Evolutionary conservation across 2,329 filamentous ascomycete species (phyloP), one percentile per base, ranked within the genome.

Genomic region (Sclerotinia minor): DNA sequence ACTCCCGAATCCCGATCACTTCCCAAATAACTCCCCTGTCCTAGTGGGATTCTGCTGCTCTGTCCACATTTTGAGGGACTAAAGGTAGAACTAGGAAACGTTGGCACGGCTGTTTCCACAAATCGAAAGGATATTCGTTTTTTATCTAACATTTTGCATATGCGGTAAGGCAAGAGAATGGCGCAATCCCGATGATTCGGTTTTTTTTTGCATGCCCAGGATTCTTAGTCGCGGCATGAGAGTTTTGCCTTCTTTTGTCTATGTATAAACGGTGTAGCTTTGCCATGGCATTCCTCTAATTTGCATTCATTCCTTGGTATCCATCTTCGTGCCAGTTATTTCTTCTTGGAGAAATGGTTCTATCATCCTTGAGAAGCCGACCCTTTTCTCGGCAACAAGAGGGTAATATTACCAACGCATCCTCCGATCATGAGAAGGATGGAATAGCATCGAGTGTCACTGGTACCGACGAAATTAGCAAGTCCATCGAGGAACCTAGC

Each of bases 351-450:
- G 45, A 50, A 50, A 61, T 61, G 59, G 8, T n/a, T 24, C n/a
- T 61, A 38, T 61, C 59, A 50, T 50, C 59, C 11, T 35, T 61
- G 59, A 61, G 45, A 38, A 61, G 59, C n/a, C 59, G 59, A 35
- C 45, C 50, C 29, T 61, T 61, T 38, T 49, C 59, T 50, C 59
- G 45, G 45, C 45, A 38, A n/a, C 59, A 26, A 29, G 45, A 50
- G 29, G 29, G 45, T 5, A 49, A 7, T 9, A 19, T 15, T 35
- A 21, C 21, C 32, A 45, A 45, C 59, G 8, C 29, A 26, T 7
- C 21, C 9, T 29, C n/a, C 59, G 45, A 61, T 50, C 45, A 26
- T 38, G 29, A 61, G 32, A 38, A 29, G 35, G 45, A 61, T 24
- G 45, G 45, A 3, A 21, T 41, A 29, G 57, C 65, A 35, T 67